Percentiles rank a stretch among this genome's conserved stretches.
Evolutionary conservation across 441 rosid genomes (phyloP).

Genomic region (Erodium texanum): DNA sequence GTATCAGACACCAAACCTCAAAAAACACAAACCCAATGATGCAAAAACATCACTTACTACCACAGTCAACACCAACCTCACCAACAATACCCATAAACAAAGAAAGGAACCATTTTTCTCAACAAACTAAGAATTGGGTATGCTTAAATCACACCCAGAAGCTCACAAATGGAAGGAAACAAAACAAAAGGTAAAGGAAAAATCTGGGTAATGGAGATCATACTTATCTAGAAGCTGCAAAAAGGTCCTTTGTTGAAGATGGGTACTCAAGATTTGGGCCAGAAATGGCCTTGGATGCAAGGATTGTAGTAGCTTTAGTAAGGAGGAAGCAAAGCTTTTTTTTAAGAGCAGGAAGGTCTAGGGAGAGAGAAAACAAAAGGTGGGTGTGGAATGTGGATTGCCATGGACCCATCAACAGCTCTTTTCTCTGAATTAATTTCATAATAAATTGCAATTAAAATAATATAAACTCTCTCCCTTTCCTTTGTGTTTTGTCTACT

Average conservation of each 20-base stretch:
- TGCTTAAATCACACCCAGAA: background rate
- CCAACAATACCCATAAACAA: background rate
- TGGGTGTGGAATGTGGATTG: constrained; percentile 14
- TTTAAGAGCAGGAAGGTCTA: background rate
- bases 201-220: background rate
- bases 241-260: background rate
- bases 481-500: background rate
- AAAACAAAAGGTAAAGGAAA: background rate
- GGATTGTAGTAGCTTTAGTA: background rate
- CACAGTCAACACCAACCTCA: background rate
- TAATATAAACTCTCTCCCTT: background rate
- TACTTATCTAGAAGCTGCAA: background rate
- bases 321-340: constrained; percentile 10
- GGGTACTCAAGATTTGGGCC: constrained; percentile 13
- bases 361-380: constrained; percentile 7
- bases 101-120: background rate
- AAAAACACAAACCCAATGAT: no score
- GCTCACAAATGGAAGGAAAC: background rate
- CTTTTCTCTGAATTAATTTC: background rate
- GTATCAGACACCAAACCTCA: no score
- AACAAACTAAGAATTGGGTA: background rate
- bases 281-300: background rate
- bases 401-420: constrained; percentile 17
- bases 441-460: background rate
- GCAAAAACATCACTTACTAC: background rate